Evolutionary conservation across 2,329 filamentous ascomycete genomes (phyloP).

Genomic region (Stylonectria norvegica): DNA sequence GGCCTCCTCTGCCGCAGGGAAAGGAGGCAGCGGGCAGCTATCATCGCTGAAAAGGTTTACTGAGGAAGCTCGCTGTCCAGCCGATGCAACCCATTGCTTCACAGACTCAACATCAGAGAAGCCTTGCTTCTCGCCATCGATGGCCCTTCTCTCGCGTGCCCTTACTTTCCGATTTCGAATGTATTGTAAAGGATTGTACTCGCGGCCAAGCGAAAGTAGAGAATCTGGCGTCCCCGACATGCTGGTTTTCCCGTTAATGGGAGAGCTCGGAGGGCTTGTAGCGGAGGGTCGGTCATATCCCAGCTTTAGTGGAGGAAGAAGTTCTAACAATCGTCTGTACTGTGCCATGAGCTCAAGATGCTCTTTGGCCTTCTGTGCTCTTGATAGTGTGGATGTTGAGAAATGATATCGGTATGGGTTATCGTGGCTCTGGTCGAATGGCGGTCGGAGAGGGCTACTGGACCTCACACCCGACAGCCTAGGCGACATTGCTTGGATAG

Average conservation of each 20-base stretch:
- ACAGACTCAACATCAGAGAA: slow-evolving; percentile 74
- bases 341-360: slow-evolving; percentile 84
- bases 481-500: slow-evolving; percentile 43
- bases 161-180: slow-evolving; percentile 87
- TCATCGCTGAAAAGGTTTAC: slow-evolving; percentile 22
- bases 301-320: slow-evolving; percentile 68
- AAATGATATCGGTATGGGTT: slow-evolving; percentile 60
- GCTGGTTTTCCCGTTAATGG: slow-evolving; percentile 32
- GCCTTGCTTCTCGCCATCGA: slow-evolving; percentile 71
- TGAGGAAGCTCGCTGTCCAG: slow-evolving; percentile 40
- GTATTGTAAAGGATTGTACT: slow-evolving; percentile 89
- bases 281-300: slow-evolving; percentile 37
- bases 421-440: slow-evolving; percentile 44
- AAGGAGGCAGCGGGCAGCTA: slow-evolving; percentile 40
- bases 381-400: slow-evolving; percentile 73
- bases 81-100: slow-evolving; percentile 70
- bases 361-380: slow-evolving; percentile 79
- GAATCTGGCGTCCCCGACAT: slow-evolving; percentile 26
- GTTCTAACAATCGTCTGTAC: slow-evolving; percentile 75
- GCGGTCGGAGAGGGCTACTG: slow-evolving; percentile 45
- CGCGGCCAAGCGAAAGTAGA: slow-evolving; percentile 54
- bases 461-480: slow-evolving; percentile 39
- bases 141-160: slow-evolving; percentile 68
- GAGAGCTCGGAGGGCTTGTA: slow-evolving; percentile 42
- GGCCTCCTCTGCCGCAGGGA: slow-evolving; percentile 44